Base-by-base conservation (phyloP, 495 filamentous ascomycete species). In the Penicillium antarcticum region DNA sequence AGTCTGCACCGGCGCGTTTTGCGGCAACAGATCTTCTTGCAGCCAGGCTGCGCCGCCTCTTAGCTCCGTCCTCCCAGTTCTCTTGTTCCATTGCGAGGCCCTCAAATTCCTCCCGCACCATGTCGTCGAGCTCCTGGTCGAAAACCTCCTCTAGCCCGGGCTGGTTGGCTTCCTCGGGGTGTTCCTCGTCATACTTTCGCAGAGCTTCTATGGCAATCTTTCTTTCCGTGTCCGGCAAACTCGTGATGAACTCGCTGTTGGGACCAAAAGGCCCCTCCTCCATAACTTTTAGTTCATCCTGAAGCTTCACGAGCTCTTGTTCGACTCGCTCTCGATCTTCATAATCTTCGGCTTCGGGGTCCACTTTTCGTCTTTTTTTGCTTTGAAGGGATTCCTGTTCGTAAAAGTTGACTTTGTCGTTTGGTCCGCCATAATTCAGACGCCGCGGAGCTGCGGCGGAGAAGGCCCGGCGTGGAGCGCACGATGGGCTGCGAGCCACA, bases 301-400 rank as follows among this genome's bases (percentile, higher is more conserved):
- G 79, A 29, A 87, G 56, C 51, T 77, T 74, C 41, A 72, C 66
- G 31, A 76, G 68, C 51, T 69, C 58, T 16, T 75, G 64, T 44
- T 79, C 68, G 18, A 80, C 48, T 26, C 71, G 72, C 43, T 75
- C 66, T 32, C 62, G 62, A 12, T 75, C 77, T 39, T 60, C 65
- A 21, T 69, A 52, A 42, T 79, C 77, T 56, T 85, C 74, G 29
- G 78, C 70, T 57, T 84, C 78, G 52, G 78, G 79, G 48, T 78
- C 63, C 45, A 80, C 53, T 59, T 61, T 56, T 51, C 68, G 63
- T 50, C 62, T 61, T 4, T 45, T 65, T 40, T 69, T 69, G 53
- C 71, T 72, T 14, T 53, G 53, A 26, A 24, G 62, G 2, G 57
- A 59, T 33, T 69, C 62, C 46, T 75, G 72, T 59, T 77, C 73